Conservation (phyloP, 2,329 filamentous ascomycete genomes). For the Botryosphaeria dothidea region DNA sequence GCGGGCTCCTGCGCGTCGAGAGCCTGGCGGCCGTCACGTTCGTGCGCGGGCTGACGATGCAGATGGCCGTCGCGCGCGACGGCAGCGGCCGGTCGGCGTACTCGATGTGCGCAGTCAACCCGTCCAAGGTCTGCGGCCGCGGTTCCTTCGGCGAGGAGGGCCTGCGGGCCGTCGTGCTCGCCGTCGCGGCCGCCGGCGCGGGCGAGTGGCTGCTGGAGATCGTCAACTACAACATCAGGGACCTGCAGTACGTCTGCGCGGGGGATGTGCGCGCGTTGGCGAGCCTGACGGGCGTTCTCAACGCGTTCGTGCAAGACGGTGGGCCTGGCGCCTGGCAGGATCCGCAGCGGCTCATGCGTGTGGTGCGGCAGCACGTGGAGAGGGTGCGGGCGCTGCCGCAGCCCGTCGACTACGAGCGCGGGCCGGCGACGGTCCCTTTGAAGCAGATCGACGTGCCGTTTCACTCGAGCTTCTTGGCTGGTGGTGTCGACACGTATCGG, state of each 20-base stretch:
- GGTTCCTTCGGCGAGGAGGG: constrained; percentile 26
- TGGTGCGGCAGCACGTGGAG: not conserved
- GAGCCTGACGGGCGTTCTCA: constrained; percentile 23
- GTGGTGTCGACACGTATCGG: constrained; percentile 26
- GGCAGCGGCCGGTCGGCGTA: constrained; percentile 22
- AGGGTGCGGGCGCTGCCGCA: not conserved
- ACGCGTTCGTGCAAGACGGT: constrained; percentile 13
- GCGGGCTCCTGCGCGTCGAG: constrained; percentile 24
- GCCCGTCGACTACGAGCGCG: constrained; percentile 22
- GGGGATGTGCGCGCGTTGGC: constrained; percentile 29
- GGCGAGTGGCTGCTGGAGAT: constrained; percentile 23
- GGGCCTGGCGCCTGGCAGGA: not conserved
- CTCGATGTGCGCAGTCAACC: constrained; percentile 27
- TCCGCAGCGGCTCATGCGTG: not conserved
- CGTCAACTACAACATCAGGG: constrained; percentile 27
- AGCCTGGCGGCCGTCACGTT: constrained; percentile 25
- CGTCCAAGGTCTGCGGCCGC: constrained; percentile 15
- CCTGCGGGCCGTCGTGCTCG: constrained; percentile 27
- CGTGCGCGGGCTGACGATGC: constrained; percentile 27
- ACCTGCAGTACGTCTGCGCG: constrained; percentile 36
- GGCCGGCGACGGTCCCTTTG: constrained; percentile 32
- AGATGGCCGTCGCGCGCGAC: constrained; percentile 25
- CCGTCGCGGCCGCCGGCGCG: constrained; percentile 22
- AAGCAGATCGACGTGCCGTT: constrained; percentile 37
- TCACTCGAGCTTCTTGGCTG: constrained; percentile 30